Conservation (phyloP, 1,139 yeast species). For the Blastobotrys indianensis region DNA sequence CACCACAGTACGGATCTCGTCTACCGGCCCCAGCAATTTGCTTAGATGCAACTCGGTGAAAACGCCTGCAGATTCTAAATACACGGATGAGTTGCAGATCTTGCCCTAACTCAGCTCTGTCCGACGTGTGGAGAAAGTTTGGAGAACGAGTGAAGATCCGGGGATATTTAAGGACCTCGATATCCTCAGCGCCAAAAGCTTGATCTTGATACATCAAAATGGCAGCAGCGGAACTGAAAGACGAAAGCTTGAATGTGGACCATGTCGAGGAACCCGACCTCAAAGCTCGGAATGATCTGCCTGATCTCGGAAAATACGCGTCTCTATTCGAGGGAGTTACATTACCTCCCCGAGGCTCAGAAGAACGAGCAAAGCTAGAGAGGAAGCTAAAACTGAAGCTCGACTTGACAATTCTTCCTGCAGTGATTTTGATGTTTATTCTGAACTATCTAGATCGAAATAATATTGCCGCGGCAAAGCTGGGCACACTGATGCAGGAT, state of each 20-base stretch:
- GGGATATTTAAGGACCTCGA: too few species aligned
- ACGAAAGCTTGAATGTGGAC: conserved; percentile 1
- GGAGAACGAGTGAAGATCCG: too few species aligned
- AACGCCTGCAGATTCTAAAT: too few species aligned
- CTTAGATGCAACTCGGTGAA: too few species aligned
- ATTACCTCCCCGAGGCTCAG: conserved; percentile 7
- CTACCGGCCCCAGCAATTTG: too few species aligned
- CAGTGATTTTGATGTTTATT: conserved; percentile 50
- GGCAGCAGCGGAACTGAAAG: background rate
- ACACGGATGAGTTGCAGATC: too few species aligned
- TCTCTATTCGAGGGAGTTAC: conserved; percentile 6
- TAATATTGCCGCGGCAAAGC: conserved; percentile 54
- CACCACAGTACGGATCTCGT: too few species aligned
- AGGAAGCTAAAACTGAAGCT: conserved; percentile 40
- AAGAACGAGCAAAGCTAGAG: conserved; percentile 9
- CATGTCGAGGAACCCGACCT: background rate
- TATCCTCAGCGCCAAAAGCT: too few species aligned
- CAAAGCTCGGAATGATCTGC: background rate
- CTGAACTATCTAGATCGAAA: conserved; percentile 56
- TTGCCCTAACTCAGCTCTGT: too few species aligned
- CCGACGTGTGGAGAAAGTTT: too few species aligned
- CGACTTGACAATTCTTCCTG: conserved; percentile 52
- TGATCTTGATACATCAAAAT: too few species aligned
- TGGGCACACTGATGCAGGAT: conserved; percentile 52
- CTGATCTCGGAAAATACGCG: conserved; percentile 9